Evolutionary conservation across 1,284 basidiomycete species (phyloP).

Genomic region (Wallemia ichthyophaga): DNA sequence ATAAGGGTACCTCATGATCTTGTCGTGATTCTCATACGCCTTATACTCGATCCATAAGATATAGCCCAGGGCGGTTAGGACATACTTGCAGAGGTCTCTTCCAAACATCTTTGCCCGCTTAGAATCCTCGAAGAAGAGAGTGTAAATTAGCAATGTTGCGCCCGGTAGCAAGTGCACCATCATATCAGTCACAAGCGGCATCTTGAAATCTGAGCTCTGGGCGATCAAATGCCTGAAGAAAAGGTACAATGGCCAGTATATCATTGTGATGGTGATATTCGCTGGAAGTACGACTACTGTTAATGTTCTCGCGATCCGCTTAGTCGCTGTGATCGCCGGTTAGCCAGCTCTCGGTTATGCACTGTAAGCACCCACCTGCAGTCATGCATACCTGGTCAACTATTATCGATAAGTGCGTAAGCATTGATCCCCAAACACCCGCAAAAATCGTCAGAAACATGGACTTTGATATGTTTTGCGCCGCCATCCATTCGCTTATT

Average conservation of each 20-base stretch:
- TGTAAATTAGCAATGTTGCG: not conserved
- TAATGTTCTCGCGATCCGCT: not conserved
- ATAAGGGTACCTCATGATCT: not conserved
- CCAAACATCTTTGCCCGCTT: not conserved
- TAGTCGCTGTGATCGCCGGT: not conserved
- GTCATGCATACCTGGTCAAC: not conserved
- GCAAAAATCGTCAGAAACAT: not conserved
- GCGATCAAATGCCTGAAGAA: not conserved
- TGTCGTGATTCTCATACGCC: not conserved
- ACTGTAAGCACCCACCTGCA: not conserved
- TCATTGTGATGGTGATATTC: not conserved
- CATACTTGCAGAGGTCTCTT: not conserved
- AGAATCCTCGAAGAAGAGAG: not conserved
- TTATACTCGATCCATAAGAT: not conserved
- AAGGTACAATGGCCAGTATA: not conserved
- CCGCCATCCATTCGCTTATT: not conserved
- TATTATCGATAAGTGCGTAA: not conserved
- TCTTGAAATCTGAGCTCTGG: not conserved
- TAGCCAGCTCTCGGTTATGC: not conserved
- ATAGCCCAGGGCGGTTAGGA: not conserved
- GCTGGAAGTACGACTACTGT: not conserved
- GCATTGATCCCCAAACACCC: not conserved
- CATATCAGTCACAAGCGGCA: not conserved
- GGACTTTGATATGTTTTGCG: not conserved
- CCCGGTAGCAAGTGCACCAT: not conserved